phyloP scores from a whole-genome alignment of 1,139 yeast genomes.

The Hyphopichia fennica region DNA sequence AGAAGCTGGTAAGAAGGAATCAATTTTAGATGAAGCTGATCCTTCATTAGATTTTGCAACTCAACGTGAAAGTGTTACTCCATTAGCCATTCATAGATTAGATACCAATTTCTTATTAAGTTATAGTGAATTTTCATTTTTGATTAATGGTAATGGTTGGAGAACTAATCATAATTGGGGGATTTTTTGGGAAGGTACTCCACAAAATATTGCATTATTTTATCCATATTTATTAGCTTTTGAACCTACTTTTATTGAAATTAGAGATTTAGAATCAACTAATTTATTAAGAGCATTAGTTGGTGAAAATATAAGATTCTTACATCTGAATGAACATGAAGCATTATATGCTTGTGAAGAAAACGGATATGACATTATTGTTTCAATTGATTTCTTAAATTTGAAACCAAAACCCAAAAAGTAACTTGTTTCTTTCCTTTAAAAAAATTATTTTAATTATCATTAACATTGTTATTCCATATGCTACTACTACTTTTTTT shows the following conservation, averaged over 20 bases:
- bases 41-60: constrained; percentile 96
- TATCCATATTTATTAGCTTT: constrained; percentile 92
- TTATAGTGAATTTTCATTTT: constrained; percentile 90
- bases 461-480: neutral
- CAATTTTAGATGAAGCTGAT: constrained; percentile 90
- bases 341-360: constrained; percentile 93
- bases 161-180: constrained; percentile 92
- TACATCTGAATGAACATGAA: constrained; percentile 91
- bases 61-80: constrained; percentile 75
- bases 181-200: constrained; percentile 95
- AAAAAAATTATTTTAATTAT: too few species aligned
- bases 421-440: too few species aligned
- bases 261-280: constrained; percentile 86
- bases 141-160: constrained; percentile 96
- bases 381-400: constrained; percentile 79
- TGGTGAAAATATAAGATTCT: constrained; percentile 89
- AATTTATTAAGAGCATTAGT: constrained; percentile 83
- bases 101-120: constrained; percentile 85
- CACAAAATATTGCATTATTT: constrained; percentile 88
- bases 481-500: too few species aligned
- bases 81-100: constrained; percentile 86
- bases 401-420: constrained; percentile 33
- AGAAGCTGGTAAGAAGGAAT: constrained; percentile 74
- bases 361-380: constrained; percentile 86
- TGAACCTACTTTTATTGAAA: constrained; percentile 87